Evolutionary conservation across 768 basidiomycete genomes (phyloP).

Genomic region (Strobilomyces dryophilus): DNA sequence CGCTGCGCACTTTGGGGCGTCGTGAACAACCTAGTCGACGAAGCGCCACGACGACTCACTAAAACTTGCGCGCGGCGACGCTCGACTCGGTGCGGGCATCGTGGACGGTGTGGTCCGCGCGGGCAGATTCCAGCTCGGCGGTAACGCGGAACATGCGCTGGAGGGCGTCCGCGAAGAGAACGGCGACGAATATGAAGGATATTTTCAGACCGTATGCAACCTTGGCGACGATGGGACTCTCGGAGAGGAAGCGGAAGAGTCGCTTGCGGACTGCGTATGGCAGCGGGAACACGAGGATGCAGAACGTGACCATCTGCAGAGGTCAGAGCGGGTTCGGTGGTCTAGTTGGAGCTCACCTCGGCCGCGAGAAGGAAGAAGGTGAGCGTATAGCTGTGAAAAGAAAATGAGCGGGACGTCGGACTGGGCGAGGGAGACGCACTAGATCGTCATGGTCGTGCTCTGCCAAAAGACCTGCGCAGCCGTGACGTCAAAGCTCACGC

Average conservation of each 20-base stretch:
- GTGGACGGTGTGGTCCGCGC: slow-evolving; percentile 44
- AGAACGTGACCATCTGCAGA: slow-evolving; percentile 75
- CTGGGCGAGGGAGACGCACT: slow-evolving; percentile 27
- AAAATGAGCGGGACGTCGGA: background rate
- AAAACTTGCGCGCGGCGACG: slow-evolving; percentile 90
- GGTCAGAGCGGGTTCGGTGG: background rate
- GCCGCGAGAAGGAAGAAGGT: slow-evolving; percentile 79
- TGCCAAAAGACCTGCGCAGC: slow-evolving; percentile 1
- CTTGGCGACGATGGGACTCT: slow-evolving; percentile 71
- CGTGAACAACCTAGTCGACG: background rate
- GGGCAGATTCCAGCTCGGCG: slow-evolving; percentile 67
- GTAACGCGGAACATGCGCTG: slow-evolving; percentile 87
- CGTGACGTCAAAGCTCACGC: slow-evolving; percentile 25
- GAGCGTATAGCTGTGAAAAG: slow-evolving; percentile 58
- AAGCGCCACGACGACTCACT: slow-evolving; percentile 43
- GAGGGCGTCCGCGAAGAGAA: slow-evolving; percentile 88
- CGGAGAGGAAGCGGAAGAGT: slow-evolving; percentile 69
- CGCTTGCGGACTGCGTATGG: slow-evolving; percentile 68
- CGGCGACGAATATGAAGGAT: slow-evolving; percentile 86
- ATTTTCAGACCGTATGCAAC: slow-evolving; percentile 91
- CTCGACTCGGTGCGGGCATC: slow-evolving; percentile 82
- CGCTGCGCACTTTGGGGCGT: slow-evolving; percentile 61
- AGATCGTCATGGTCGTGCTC: slow-evolving; percentile 42
- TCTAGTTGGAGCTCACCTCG: slow-evolving; percentile 42
- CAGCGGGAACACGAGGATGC: slow-evolving; percentile 78